phyloP scores from a whole-genome alignment of 306 rosid genomes.

The Ceratonia siliqua region DNA sequence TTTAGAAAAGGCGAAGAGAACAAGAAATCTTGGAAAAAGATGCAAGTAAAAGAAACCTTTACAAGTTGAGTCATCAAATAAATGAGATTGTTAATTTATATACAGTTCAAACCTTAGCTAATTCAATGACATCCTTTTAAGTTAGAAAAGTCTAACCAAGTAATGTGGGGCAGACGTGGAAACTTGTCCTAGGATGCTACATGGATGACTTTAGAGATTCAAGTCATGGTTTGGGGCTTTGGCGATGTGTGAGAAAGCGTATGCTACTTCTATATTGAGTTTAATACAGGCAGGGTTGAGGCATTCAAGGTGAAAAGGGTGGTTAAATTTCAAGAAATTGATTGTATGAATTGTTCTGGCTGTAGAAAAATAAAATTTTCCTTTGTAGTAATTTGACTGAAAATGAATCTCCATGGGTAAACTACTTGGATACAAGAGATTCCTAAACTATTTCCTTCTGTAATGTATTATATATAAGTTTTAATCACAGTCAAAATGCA shows the following conservation, averaged over 20 bases:
- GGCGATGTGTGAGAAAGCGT: not conserved
- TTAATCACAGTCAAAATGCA: not conserved
- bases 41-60: not conserved
- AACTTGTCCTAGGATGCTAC: not conserved
- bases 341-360: not conserved
- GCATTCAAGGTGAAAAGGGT: not conserved
- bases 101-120: not conserved
- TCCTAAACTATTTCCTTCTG: no score
- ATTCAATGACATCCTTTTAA: slow-evolving; percentile 3
- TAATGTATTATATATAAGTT: not conserved
- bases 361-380: not conserved
- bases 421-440: not conserved
- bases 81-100: not conserved
- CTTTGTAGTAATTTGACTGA: not conserved
- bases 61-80: not conserved
- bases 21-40: not conserved
- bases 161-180: not conserved
- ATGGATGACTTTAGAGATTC: not conserved
- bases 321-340: not conserved
- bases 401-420: not conserved
- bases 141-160: not conserved
- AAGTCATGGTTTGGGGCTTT: not conserved
- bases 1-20: not conserved
- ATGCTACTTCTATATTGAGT: not conserved
- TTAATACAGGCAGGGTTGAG: not conserved